Evolutionary conservation across 192 early-diverging fungal genomes (phyloP).

Genomic region (Phycomyces nitens): DNA sequence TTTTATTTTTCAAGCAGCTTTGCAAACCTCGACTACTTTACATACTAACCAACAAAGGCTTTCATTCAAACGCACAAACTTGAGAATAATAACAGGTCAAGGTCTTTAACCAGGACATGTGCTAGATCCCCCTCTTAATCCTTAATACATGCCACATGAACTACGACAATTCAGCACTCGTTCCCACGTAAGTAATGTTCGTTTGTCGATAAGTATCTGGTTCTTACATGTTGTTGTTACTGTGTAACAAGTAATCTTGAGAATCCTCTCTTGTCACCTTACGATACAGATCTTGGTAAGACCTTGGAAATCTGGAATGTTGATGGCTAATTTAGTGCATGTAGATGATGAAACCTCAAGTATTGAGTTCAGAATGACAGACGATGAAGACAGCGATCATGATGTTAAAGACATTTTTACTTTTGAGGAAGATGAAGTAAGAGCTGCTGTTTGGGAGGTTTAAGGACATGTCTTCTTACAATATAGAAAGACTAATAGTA

Average conservation of each 20-base stretch:
- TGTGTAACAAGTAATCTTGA: no score
- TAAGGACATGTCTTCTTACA: background rate
- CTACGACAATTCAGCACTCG: no score
- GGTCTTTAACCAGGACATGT: no score
- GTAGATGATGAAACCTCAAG: background rate
- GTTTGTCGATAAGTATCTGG: no score
- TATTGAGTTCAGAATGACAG: background rate
- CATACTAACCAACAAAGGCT: background rate
- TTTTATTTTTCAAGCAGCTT: background rate
- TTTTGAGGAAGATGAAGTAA: background rate
- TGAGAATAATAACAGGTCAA: no score
- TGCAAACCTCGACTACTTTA: background rate
- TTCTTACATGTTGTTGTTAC: no score
- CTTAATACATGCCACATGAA: no score
- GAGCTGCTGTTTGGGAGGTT: background rate
- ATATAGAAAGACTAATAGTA: conserved; percentile 5
- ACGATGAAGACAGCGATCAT: background rate
- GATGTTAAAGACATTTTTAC: background rate
- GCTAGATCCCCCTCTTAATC: no score
- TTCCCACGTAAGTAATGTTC: no score
- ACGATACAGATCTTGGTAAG: background rate
- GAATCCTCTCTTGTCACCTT: no score
- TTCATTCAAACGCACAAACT: no score
- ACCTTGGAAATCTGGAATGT: background rate
- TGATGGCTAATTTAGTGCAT: background rate